These are phyloP conservation scores for Pichia nakasei DNA, from an alignment of 805 yeast species.

Conservation along the genomic window DNA sequence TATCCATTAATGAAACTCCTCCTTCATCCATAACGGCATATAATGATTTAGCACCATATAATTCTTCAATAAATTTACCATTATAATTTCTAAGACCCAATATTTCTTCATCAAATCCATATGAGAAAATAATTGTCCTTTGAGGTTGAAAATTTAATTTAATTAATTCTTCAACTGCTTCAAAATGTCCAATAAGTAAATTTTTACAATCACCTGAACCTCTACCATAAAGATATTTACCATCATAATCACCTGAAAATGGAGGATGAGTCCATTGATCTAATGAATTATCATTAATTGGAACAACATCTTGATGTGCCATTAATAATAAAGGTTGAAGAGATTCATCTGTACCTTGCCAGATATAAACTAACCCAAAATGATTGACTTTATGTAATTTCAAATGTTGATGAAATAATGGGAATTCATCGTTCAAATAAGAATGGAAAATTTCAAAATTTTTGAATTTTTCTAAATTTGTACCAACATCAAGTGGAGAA, in stretches of 20 bases:
- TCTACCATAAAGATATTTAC: constrained; percentile 31
- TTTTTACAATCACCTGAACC: constrained; percentile 38
- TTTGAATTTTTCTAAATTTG: constrained; percentile 40
- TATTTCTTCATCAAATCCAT: constrained; percentile 45
- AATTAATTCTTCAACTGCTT: constrained; percentile 24
- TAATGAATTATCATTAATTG: constrained; percentile 34
- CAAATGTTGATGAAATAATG: constrained; percentile 27
- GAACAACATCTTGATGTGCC: constrained; percentile 48
- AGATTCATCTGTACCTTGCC: constrained; percentile 32
- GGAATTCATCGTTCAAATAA: constrained; percentile 34
- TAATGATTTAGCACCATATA: constrained; percentile 35
- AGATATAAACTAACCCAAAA: constrained; percentile 36
- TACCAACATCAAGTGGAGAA: constrained; percentile 33
- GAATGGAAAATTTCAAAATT: constrained; percentile 28
- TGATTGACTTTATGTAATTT: constrained; percentile 33
- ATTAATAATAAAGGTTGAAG: constrained; percentile 38
- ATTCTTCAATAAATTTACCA: constrained; percentile 25
- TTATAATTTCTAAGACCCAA: constrained; percentile 31
- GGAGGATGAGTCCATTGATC: constrained; percentile 33
- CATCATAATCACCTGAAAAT: constrained; percentile 31
- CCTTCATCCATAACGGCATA: constrained; percentile 41
- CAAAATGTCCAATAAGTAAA: constrained; percentile 33
- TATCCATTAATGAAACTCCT: constrained; percentile 28
- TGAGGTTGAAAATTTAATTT: constrained; percentile 31
- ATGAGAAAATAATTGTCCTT: constrained; percentile 37